Evolutionary conservation across 2,329 filamentous ascomycete genomes (phyloP).

Genomic region (Fusarium decemcellulare): DNA sequence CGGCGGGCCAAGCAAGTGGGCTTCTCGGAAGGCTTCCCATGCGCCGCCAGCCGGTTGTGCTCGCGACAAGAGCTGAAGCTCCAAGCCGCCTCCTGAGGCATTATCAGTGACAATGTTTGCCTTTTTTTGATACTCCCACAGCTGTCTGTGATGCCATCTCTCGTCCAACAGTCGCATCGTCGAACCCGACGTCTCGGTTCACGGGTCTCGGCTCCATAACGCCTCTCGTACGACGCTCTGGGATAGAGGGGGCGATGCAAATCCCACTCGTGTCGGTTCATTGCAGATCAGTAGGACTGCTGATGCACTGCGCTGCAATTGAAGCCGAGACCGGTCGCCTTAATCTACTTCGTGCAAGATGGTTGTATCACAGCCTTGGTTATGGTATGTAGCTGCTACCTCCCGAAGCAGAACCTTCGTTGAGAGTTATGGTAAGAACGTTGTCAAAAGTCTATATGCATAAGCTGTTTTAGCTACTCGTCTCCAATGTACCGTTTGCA

Average conservation of each 20-base stretch:
- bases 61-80: neutral
- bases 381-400: neutral
- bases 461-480: neutral
- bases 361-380: conserved; percentile 1
- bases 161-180: conserved; percentile 1
- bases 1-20: neutral
- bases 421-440: neutral
- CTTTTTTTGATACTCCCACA: neutral
- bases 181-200: conserved; percentile 9
- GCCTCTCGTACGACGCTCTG: neutral
- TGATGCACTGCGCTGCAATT: neutral
- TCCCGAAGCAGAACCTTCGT: neutral
- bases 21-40: conserved; percentile 7
- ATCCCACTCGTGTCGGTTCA: neutral
- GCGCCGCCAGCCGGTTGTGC: neutral
- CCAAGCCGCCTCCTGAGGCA: neutral
- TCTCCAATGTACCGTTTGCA: conserved; percentile 7
- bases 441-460: conserved; percentile 5
- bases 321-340: neutral
- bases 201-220: neutral
- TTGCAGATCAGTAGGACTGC: neutral
- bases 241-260: neutral
- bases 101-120: neutral
- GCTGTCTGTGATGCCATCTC: neutral
- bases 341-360: neutral